phyloP scores from a whole-genome alignment of 768 basidiomycete species.

The Mrakia blollopis region DNA sequence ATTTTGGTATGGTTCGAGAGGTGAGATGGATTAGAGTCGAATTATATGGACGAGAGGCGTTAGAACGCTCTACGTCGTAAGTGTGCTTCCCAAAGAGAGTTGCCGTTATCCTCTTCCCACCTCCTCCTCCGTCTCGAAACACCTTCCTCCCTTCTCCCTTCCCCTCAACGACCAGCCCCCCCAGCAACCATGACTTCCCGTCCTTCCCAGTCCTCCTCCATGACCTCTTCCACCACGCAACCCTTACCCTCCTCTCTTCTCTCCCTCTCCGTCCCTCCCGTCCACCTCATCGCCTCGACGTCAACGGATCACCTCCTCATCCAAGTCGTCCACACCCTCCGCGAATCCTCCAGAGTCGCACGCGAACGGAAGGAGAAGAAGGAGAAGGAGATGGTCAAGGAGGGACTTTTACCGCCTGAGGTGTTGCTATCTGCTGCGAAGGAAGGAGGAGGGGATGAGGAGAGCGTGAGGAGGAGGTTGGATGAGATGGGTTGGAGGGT shows the following conservation, averaged over 20 bases:
- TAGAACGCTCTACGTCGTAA: too few relatives aligned
- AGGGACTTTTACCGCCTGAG: constrained; percentile 55
- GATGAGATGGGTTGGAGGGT: constrained; percentile 82
- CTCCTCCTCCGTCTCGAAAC: not conserved
- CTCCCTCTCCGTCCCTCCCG: constrained; percentile 39
- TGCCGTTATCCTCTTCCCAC: too few relatives aligned
- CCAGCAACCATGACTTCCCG: constrained; percentile 9
- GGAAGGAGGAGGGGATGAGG: constrained; percentile 66
- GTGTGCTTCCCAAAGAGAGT: too few relatives aligned
- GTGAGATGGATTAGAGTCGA: too few relatives aligned
- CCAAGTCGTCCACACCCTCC: constrained; percentile 68
- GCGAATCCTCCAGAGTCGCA: constrained; percentile 68
- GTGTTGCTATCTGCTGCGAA: constrained; percentile 36
- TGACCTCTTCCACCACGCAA: not conserved
- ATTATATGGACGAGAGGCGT: too few relatives aligned
- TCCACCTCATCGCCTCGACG: constrained; percentile 41
- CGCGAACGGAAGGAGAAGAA: constrained; percentile 60
- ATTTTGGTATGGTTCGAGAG: too few relatives aligned
- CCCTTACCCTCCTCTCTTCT: constrained; percentile 38
- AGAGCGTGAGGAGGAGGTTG: constrained; percentile 61
- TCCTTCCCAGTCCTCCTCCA: not conserved
- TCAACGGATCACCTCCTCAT: constrained; percentile 65
- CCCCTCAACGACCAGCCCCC: not conserved
- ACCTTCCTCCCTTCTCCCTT: not conserved
- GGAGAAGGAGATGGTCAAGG: constrained; percentile 73